Percentiles rank a stretch among this genome's conserved stretches.
phyloP scores from a whole-genome alignment of 257 asterid genomes.

The Salvia hispanica region DNA sequence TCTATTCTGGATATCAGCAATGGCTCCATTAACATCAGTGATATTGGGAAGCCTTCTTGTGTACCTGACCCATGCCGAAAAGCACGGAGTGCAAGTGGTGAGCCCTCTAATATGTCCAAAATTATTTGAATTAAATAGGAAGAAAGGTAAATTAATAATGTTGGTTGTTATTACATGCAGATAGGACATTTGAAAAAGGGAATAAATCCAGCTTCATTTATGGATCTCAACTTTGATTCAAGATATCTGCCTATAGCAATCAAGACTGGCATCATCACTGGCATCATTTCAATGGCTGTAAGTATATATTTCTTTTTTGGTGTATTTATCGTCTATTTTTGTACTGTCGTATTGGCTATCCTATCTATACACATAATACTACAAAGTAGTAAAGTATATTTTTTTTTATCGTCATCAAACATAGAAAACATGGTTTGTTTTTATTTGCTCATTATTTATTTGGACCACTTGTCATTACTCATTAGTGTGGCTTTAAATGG shows the following conservation, averaged over 20 bases:
- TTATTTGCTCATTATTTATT: not conserved
- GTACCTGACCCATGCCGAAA: conserved; percentile 84
- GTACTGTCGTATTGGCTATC: too few species aligned
- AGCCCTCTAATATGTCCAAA: conserved; percentile 8
- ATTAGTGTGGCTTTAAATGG: conserved; percentile 7
- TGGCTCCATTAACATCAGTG: conserved; percentile 87
- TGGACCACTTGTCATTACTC: conserved; percentile 12
- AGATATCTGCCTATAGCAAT: conserved; percentile 56
- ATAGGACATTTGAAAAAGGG: conserved; percentile 91
- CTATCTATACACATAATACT: too few species aligned
- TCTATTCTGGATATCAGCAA: conserved; percentile 91
- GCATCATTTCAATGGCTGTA: conserved; percentile 85
- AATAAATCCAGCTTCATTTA: conserved; percentile 80
- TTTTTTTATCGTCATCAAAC: too few species aligned
- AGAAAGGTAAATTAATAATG: not conserved
- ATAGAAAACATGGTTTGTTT: too few species aligned
- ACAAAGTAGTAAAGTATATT: too few species aligned
- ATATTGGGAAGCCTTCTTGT: conserved; percentile 76
- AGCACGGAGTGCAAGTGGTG: conserved; percentile 91
- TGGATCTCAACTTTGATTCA: conserved; percentile 77
- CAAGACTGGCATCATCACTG: conserved; percentile 93
- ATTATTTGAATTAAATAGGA: not conserved
- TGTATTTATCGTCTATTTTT: too few species aligned
- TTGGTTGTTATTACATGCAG: conserved; percentile 38
- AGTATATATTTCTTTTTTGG: conserved; percentile 20